Percentiles rank a stretch among this genome's conserved stretches.
These are phyloP conservation scores for Coemansia biformis DNA, from an alignment of 192 early-diverging fungal species.

Conservation along the genomic window DNA sequence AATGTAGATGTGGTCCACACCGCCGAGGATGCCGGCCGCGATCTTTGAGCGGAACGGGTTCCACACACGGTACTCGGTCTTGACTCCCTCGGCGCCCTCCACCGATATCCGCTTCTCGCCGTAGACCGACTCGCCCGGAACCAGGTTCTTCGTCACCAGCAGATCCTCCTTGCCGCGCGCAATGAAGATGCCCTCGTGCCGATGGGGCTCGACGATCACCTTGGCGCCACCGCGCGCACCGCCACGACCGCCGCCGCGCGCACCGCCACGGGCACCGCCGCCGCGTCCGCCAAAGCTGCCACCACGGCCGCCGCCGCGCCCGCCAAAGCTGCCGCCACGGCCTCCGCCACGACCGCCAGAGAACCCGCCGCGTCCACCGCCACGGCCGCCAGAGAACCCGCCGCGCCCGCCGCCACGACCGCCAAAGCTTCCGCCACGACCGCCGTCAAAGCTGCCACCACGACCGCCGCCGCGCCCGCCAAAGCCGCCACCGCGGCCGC, in stretches of 20 bases:
- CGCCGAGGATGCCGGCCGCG: constrained; percentile 94
- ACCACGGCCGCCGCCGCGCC: constrained; percentile 22
- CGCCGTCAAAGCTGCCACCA: constrained; percentile 25
- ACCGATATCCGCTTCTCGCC: constrained; percentile 98
- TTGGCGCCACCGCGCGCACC: constrained; percentile 88
- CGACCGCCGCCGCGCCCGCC: constrained; percentile 42
- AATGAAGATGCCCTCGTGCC: constrained; percentile 93
- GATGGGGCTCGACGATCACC: constrained; percentile 95
- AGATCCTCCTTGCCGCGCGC: constrained; percentile 99
- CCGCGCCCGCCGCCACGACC: constrained; percentile 34
- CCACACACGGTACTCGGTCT: constrained; percentile 98
- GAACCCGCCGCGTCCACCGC: constrained; percentile 38
- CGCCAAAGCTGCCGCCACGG: constrained; percentile 29
- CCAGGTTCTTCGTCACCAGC: constrained; percentile 97
- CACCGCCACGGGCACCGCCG: constrained; percentile 49
- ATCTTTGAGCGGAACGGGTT: constrained; percentile 99
- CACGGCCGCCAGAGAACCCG: constrained; percentile 48
- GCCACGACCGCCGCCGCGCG: constrained; percentile 55
- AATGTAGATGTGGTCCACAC: constrained; percentile 94
- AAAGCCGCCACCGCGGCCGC: constrained; percentile 36
- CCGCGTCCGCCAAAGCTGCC: constrained; percentile 13
- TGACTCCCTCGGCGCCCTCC: constrained; percentile 90
- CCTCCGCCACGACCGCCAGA: constrained; percentile 56
- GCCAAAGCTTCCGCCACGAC: constrained; percentile 47
- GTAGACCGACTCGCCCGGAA: constrained; percentile 94